Base-by-base conservation (phyloP, 1,284 basidiomycete species). In the Flammula alnicola region DNA sequence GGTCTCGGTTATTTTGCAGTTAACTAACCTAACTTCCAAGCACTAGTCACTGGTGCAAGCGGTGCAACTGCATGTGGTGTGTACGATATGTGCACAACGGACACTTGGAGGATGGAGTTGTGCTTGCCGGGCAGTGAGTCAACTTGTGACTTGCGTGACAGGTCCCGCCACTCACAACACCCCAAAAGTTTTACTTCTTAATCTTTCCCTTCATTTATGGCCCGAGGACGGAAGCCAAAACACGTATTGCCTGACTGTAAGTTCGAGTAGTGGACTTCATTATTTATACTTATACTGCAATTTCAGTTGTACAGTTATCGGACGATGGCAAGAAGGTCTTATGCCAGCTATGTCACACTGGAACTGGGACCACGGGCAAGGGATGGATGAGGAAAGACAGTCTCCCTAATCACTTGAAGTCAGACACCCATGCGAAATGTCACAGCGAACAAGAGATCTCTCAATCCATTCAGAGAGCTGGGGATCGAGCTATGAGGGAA, bases 291-390 rank as follows among this genome's bases (percentile, higher is more conserved):
- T 26, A n/a, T 1, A 26, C 30, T 14, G 4, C 9, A 23, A 33
- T 36, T 23, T n/a, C n/a, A 57, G 53, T 43, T 45, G 41, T 55
- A 42, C 54, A 55, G 40, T 22, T 40, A 11, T 55, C 51, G 12
- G 56, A 44, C 8, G 51, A 58, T 27, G 43, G 50, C 33, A 32
- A 46, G 39, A 58, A 36, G 43, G 35, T 51, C n/a, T 41, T 32
- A 35, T 58, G 56, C 48, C 55, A 45, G 14, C 26, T 52, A 29
- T 58, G 56, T 44, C 14, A 26, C 10, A 29, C 19, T 19, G 14
- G 32, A 16, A 17, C 31, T 12, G 44, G 45, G 49, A 47, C 52
- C 31, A 39, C 39, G 17, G 43, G 39, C 43, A 9, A 56, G 11
- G 31, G 23, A 11, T 55, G 54, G 54, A 49, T 55, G 11, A 44